These are phyloP conservation scores for Vachellia collinsii DNA, from an alignment of 306 rosid species.

Conservation along the genomic window DNA sequence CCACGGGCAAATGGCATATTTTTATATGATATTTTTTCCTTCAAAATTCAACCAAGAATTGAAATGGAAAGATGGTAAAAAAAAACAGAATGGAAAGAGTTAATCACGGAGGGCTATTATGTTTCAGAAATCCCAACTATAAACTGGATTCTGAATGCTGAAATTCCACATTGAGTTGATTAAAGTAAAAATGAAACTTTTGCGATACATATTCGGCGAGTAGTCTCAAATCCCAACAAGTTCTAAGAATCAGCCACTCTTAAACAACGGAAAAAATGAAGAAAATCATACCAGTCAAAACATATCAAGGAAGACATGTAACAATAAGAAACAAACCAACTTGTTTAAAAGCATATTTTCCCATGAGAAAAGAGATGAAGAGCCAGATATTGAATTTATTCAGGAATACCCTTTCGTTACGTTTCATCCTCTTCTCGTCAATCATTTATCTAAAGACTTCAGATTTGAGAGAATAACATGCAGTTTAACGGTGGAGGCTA, in stretches of 20 bases:
- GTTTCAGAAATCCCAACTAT: not conserved
- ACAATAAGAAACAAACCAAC: not conserved
- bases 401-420: not conserved
- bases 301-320: not conserved
- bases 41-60: too few relatives aligned
- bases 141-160: not conserved
- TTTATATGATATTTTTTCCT: not conserved
- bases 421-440: not conserved
- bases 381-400: not conserved
- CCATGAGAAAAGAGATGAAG: not conserved
- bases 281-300: not conserved
- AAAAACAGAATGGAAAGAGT: too few relatives aligned
- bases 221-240: not conserved
- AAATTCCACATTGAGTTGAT: not conserved
- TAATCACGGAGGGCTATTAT: not conserved
- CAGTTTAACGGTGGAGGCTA: too few relatives aligned
- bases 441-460: not conserved
- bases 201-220: not conserved
- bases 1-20: not conserved
- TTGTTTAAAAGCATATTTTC: not conserved
- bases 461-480: not conserved
- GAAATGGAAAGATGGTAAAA: too few relatives aligned
- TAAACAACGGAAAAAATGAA: not conserved
- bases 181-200: not conserved
- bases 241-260: not conserved